Conservation (phyloP, 495 filamentous ascomycete genomes). For the Aspergillus campestris region DNA sequence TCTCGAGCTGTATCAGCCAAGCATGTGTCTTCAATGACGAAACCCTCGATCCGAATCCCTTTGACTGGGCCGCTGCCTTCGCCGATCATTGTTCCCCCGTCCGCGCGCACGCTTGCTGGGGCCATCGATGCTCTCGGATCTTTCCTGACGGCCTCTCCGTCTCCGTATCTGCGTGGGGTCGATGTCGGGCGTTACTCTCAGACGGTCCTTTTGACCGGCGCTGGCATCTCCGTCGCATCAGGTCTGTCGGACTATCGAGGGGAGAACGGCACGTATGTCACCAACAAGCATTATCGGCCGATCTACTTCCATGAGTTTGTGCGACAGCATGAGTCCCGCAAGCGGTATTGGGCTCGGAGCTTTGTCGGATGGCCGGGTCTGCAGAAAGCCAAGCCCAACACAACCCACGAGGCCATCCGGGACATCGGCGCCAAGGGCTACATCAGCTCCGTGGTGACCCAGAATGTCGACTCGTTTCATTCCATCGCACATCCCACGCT, state of each 20-base stretch:
- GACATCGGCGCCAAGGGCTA: conserved; percentile 62
- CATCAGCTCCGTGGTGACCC: conserved; percentile 73
- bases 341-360: conserved; percentile 93
- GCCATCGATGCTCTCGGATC: conserved; percentile 65
- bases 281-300: conserved; percentile 80
- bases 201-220: conserved; percentile 80
- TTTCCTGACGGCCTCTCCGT: conserved; percentile 59
- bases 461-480: conserved; percentile 97
- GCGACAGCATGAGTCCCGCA: conserved; percentile 72
- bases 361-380: conserved; percentile 87
- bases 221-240: conserved; percentile 87
- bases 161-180: conserved; percentile 37
- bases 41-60: conserved; percentile 75
- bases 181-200: conserved; percentile 38
- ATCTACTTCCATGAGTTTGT: conserved; percentile 91
- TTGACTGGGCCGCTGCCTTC: conserved; percentile 80
- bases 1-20: conserved; percentile 1
- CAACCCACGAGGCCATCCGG: conserved; percentile 66
- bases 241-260: conserved; percentile 92
- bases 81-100: conserved; percentile 62
- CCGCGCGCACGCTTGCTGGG: conserved; percentile 57
- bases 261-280: conserved; percentile 79
- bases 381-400: conserved; percentile 68
- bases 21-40: conserved; percentile 46
- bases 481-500: conserved; percentile 63